These are phyloP conservation scores for Hypericum androsaemum DNA, from an alignment of 345 rosid genomes.

Conservation along the genomic window DNA sequence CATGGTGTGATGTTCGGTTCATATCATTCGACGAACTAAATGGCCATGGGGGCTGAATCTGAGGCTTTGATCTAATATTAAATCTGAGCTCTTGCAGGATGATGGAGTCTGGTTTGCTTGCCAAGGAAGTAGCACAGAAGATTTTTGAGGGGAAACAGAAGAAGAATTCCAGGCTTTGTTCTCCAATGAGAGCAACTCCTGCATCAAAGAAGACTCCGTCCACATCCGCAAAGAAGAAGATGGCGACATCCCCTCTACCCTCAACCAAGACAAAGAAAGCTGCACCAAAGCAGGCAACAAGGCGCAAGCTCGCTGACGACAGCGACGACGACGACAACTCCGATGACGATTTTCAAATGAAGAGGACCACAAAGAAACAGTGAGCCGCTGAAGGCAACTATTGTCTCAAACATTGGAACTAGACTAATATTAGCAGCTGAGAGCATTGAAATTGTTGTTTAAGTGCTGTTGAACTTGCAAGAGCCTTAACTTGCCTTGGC, in stretches of 20 bases:
- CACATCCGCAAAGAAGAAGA: slow-evolving; percentile 25
- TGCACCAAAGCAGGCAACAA: slow-evolving; percentile 34
- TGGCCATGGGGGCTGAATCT: neutral
- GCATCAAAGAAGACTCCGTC: slow-evolving; percentile 33
- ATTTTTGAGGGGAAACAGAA: slow-evolving; percentile 57
- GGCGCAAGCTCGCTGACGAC: slow-evolving; percentile 34
- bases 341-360: slow-evolving; percentile 40
- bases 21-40: neutral
- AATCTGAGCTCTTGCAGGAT: slow-evolving; percentile 42
- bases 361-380: slow-evolving; percentile 36
- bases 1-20: neutral
- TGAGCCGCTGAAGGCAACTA: slow-evolving; percentile 22
- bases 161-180: slow-evolving; percentile 35
- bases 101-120: slow-evolving; percentile 93
- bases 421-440: too few species aligned
- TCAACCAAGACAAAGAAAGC: slow-evolving; percentile 40
- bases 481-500: too few species aligned
- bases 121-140: slow-evolving; percentile 59
- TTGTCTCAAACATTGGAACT: too few species aligned
- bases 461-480: too few species aligned
- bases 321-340: slow-evolving; percentile 41
- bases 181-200: slow-evolving; percentile 44
- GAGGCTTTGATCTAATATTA: neutral
- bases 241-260: slow-evolving; percentile 21
- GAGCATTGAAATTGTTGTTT: too few species aligned